Base-by-base conservation (phyloP, 1,284 basidiomycete species). In the Irpex sp. region DNA sequence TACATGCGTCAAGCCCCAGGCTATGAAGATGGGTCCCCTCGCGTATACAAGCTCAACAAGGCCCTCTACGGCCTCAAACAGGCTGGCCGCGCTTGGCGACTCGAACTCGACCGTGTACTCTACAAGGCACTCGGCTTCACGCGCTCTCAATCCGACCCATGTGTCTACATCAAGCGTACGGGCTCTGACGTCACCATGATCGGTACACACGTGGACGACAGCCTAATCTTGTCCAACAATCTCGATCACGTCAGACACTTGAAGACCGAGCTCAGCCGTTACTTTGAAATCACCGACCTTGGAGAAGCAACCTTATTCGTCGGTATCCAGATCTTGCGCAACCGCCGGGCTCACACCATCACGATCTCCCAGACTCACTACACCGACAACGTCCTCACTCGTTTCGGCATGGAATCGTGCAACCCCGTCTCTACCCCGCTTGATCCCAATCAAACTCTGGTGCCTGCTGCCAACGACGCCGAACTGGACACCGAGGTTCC, bases 1-100 rank as follows among this genome's bases (percentile, higher is more conserved):
- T 79, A 76, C 56, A 79, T 81, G 77, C n/a, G 58, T 0, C 76
- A 78, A 47, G 57, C 73, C 0, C 59, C 70, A 0, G 74, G 72
- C 0, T 79, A 66, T 51, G 56, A 72, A 1, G 69, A 77, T 31
- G 65, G 67, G n/a, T 49, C 62, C 0, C 46, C 21, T 2, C 50
- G 46, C 5, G 70, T 71, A 5, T 63, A 46, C 13, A 55, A 26
- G 1, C 66, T 75, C 6, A 17, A 19, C 9, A 66, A 67, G 54
- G 63, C 67, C 0, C 64, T 75, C 3, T 73, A 75, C 59, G 71
- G 75, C 1, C 68, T 75, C 13, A 74, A 75, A 61, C 75, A 77
- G 63, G 65, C 70, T 19, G 68, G 69, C 2, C 64, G 66, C 2
- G 57, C 63, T 5, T 76, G 74, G 74, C 66, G 76, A 64, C 26